Evolutionary conservation across 352 stramenopile genomes (phyloP).

Genomic region (Phytophthora foliorum): DNA sequence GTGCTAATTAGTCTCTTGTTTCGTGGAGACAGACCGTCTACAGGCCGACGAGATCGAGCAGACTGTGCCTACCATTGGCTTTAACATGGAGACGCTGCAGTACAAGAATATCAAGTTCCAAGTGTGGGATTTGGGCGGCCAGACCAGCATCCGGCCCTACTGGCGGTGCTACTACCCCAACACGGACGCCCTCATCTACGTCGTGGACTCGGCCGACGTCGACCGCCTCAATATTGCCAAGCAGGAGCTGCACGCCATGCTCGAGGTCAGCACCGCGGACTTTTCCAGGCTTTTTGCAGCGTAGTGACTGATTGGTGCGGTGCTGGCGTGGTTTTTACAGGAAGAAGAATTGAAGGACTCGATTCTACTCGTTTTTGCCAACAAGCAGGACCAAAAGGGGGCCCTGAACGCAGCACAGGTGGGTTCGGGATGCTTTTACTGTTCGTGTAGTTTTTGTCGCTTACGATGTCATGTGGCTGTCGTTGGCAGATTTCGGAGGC

Average conservation of each 20-base stretch:
- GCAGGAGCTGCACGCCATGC: slow-evolving; percentile 98
- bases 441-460: neutral
- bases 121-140: slow-evolving; percentile 99
- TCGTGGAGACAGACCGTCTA: slow-evolving; percentile 65
- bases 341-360: slow-evolving; percentile 99
- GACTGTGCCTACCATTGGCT: slow-evolving; percentile 99
- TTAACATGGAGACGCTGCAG: slow-evolving; percentile 95
- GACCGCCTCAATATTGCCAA: slow-evolving; percentile 98
- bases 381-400: slow-evolving; percentile 99
- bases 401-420: slow-evolving; percentile 91
- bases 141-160: slow-evolving; percentile 99
- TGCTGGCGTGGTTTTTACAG: slow-evolving; percentile 40
- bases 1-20: slow-evolving; percentile 7
- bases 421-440: slow-evolving; percentile 11
- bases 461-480: slow-evolving; percentile 4
- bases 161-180: slow-evolving; percentile 99
- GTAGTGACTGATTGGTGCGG: slow-evolving; percentile 1
- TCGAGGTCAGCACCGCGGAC: slow-evolving; percentile 76
- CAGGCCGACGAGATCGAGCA: slow-evolving; percentile 97
- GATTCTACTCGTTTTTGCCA: slow-evolving; percentile 99
- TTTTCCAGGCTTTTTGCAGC: neutral
- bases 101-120: slow-evolving; percentile 97
- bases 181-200: slow-evolving; percentile 98
- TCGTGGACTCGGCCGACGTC: slow-evolving; percentile 96
- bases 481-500: slow-evolving; percentile 96